Base-by-base conservation (phyloP, 768 basidiomycete genomes). In the Boletus fagicola region DNA sequence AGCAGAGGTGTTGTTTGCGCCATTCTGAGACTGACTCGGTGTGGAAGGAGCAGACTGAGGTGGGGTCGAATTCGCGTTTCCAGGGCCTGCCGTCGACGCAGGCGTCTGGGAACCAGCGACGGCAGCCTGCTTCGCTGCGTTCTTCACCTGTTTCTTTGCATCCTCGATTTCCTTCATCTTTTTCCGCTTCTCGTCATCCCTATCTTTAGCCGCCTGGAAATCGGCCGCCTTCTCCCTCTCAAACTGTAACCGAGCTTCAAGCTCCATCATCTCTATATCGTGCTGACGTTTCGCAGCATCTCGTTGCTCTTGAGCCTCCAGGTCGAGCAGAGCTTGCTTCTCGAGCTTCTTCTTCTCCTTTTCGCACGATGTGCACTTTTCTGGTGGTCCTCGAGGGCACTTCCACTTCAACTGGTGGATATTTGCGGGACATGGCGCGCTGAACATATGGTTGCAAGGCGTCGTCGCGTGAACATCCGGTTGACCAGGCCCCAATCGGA, bases 211-310 rank as follows among this genome's bases (percentile, higher is more conserved):
- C 6, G 42, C 42, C 16, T 62, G 61, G 15, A 63, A 3, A 13
- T 62, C 61, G 7, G 50, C 61, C 1, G 12, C 18, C 15, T 31
- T 63, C 26, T 62, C 50, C 31, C 12, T 38, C 61, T 63, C 61
- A 36, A 36, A 31, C 18, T 58, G 55, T 5, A 62, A 20, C 38
- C 40, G 50, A 12, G 61, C 61, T 22, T 62, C 61, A 3, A 61
- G 53, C 26, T 49, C 61, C 11, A 22, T 7, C 61, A 62, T 62
- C 9, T 58, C 56, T 11, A 62, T 0, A 0, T 62, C 61, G 63
- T 86, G 82, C n/a, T 67, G 72, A 22, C 64, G 68, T 59, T 77
- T 69, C n/a, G 79, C 78, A 2, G 66, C 74, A 3, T 85, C 82
- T 8, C 77, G 77, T 49, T 75, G 69, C 59, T 73, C 63, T 67